Percentiles rank a stretch among this genome's conserved stretches.
phyloP scores from a whole-genome alignment of 495 filamentous ascomycete genomes.

The Achaetomiella virescens region DNA sequence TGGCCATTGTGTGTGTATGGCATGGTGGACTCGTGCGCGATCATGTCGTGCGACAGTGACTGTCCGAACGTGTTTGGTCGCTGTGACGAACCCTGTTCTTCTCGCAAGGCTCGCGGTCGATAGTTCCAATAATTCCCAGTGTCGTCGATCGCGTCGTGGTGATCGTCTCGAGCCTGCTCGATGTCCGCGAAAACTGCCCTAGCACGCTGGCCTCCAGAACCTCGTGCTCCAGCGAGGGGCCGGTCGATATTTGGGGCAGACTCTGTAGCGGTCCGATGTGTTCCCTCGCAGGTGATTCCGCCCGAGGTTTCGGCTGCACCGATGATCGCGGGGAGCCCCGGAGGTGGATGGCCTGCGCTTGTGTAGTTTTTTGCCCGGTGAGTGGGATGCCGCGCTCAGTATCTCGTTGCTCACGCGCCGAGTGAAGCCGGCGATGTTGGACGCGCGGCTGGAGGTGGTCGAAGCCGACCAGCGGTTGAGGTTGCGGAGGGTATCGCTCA shows the following conservation, averaged over 20 bases:
- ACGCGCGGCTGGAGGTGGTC: constrained; percentile 61
- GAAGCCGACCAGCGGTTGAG: constrained; percentile 81
- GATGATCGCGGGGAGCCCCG: constrained; percentile 19
- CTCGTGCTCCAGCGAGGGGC: constrained; percentile 34
- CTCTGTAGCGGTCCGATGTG: constrained; percentile 26
- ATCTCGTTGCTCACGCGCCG: constrained; percentile 47
- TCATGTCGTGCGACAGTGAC: constrained; percentile 11
- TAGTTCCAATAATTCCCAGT: constrained; percentile 23
- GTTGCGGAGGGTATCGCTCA: constrained; percentile 62
- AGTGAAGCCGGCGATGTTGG: constrained; percentile 51
- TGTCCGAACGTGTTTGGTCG: constrained; percentile 7
- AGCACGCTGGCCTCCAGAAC: constrained; percentile 25
- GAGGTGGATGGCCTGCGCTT: constrained; percentile 26
- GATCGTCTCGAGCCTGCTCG: constrained; percentile 4
- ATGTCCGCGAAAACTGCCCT: constrained; percentile 7
- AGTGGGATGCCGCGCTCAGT: constrained; percentile 21
- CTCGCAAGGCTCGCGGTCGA: constrained; percentile 13
- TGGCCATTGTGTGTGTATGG: constrained; percentile 31
- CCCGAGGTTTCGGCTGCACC: not conserved
- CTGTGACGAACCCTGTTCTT: constrained; percentile 16
- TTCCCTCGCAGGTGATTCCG: constrained; percentile 18
- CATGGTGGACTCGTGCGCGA: constrained; percentile 20
- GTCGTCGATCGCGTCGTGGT: constrained; percentile 11
- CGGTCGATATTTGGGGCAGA: constrained; percentile 35
- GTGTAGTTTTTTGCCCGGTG: constrained; percentile 24